These are phyloP conservation scores for Talaromyces ruber DNA, from an alignment of 495 filamentous ascomycete genomes.

Conservation along the genomic window DNA sequence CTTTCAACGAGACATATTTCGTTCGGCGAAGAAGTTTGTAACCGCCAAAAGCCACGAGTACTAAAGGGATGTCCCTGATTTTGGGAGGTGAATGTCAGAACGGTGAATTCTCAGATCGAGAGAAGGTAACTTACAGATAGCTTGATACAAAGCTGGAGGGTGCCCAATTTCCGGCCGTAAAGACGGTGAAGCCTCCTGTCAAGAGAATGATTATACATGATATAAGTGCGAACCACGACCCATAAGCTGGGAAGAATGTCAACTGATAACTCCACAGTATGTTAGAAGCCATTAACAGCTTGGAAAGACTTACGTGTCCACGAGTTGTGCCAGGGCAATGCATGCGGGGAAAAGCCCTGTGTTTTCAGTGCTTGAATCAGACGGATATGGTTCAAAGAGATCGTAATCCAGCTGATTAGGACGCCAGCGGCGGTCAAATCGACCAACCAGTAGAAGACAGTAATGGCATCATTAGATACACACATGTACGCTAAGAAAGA, in stretches of 20 bases:
- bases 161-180: constrained; percentile 31
- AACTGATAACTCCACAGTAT: constrained; percentile 10
- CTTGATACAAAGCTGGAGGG: constrained; percentile 25
- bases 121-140: constrained; percentile 21
- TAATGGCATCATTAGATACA: constrained; percentile 44
- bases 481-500: constrained; percentile 53
- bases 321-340: constrained; percentile 44
- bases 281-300: constrained; percentile 44
- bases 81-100: not conserved
- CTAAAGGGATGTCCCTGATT: constrained; percentile 31
- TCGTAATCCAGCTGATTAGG: constrained; percentile 47
- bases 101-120: not conserved
- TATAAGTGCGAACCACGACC: constrained; percentile 49
- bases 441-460: constrained; percentile 55
- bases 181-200: constrained; percentile 56
- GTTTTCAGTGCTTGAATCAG: constrained; percentile 42
- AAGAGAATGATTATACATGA: constrained; percentile 44
- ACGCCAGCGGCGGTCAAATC: constrained; percentile 46
- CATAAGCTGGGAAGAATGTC: constrained; percentile 28
- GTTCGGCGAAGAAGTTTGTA: constrained; percentile 35
- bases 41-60: constrained; percentile 29
- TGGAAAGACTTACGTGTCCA: constrained; percentile 25
- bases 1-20: constrained; percentile 18
- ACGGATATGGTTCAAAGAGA: constrained; percentile 48
- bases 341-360: constrained; percentile 35